Percentiles rank a stretch among this genome's conserved stretches.
phyloP scores from a whole-genome alignment of 163 green algal species.

The Scenedesmus sp. region DNA sequence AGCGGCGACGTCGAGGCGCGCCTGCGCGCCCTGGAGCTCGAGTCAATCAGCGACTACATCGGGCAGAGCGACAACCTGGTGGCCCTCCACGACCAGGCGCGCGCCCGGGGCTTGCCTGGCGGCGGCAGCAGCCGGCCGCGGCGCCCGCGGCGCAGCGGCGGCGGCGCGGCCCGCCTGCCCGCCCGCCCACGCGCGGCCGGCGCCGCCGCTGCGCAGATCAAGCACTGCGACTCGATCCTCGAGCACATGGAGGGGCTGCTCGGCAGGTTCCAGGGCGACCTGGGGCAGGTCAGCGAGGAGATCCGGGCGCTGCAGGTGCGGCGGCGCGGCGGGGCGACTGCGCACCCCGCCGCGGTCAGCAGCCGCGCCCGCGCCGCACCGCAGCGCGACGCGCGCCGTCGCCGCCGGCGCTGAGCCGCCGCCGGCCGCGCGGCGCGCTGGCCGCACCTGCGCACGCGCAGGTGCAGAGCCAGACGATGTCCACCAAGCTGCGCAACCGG shows the following conservation, averaged over 20 bases:
- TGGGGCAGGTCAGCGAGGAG: slow-evolving; percentile 90
- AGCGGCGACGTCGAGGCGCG: slow-evolving; percentile 83
- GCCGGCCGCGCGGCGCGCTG: neutral
- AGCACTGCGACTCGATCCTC: slow-evolving; percentile 89
- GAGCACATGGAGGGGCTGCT: slow-evolving; percentile 90
- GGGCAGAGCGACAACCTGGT: slow-evolving; percentile 90
- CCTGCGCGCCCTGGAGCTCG: slow-evolving; percentile 85
- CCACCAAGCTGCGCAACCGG: slow-evolving; percentile 87
- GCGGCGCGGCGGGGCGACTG: no score
- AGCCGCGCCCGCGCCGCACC: no score
- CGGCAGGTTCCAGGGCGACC: slow-evolving; percentile 85
- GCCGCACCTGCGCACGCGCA: slow-evolving; percentile 50
- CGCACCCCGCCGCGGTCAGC: no score
- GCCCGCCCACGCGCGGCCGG: no score
- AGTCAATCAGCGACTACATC: slow-evolving; percentile 94
- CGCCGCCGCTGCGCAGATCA: slow-evolving; percentile 73
- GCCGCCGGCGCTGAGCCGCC: no score
- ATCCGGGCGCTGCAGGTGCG: slow-evolving; percentile 88
- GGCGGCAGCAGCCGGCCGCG: no score
- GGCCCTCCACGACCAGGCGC: slow-evolving; percentile 82
- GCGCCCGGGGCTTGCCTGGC: neutral
- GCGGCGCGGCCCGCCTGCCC: no score
- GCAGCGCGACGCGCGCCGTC: no score
- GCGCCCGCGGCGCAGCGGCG: no score
- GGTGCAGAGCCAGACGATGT: slow-evolving; percentile 86